These are phyloP conservation scores for Clonostachys rhizophaga DNA, from an alignment of 2,329 filamentous ascomycete genomes.

Conservation along the genomic window DNA sequence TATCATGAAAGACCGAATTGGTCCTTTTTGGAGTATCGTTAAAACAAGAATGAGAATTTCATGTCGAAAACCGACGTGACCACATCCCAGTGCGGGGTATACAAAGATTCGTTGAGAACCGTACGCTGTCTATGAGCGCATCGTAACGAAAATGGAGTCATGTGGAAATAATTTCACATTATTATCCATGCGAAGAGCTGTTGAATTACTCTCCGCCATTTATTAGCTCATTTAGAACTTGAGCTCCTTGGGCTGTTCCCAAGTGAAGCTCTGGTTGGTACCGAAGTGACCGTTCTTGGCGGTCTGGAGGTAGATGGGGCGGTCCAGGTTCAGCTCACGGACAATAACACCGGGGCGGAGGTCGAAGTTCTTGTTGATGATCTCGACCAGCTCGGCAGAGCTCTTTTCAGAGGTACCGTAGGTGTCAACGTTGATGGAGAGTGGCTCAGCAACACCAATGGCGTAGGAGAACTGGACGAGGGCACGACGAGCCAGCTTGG, in stretches of 20 bases:
- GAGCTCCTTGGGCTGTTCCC: slow-evolving; percentile 97
- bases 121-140: slow-evolving; percentile 28
- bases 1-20: not conserved
- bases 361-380: slow-evolving; percentile 96
- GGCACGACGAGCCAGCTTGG: slow-evolving; percentile 83
- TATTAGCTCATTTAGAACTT: slow-evolving; percentile 65
- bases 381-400: slow-evolving; percentile 90
- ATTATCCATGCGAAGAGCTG: slow-evolving; percentile 25
- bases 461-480: slow-evolving; percentile 99
- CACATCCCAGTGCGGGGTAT: slow-evolving; percentile 22
- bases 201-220: slow-evolving; percentile 30
- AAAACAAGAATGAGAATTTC: slow-evolving; percentile 9
- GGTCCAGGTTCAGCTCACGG: slow-evolving; percentile 89
- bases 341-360: slow-evolving; percentile 97
- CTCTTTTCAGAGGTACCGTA: slow-evolving; percentile 91
- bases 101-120: slow-evolving; percentile 41
- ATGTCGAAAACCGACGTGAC: slow-evolving; percentile 26
- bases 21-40: not conserved
- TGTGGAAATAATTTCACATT: slow-evolving; percentile 26
- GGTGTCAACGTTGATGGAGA: slow-evolving; percentile 95
- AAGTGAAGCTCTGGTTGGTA: slow-evolving; percentile 94
- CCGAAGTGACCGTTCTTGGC: slow-evolving; percentile 99
- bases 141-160: slow-evolving; percentile 25
- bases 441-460: slow-evolving; percentile 96
- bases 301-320: slow-evolving; percentile 97